Conservation (phyloP, 1,139 yeast genomes). For the Saccharomyces pastorianus region DNA sequence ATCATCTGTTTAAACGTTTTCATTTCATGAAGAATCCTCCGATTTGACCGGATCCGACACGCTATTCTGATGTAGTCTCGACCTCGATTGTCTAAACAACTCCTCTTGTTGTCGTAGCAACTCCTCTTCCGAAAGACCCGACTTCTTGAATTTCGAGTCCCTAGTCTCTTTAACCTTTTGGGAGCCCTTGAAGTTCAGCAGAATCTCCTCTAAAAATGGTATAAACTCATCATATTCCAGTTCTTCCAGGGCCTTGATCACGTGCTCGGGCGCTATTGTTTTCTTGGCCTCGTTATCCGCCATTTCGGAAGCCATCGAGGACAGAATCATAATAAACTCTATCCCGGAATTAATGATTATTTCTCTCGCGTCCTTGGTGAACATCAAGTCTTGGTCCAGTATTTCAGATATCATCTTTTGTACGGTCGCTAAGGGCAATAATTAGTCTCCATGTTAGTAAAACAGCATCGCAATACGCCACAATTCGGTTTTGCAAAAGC, state of each 20-base stretch:
- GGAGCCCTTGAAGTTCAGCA: constrained; percentile 80
- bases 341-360: constrained; percentile 94
- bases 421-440: constrained; percentile 57
- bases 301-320: constrained; percentile 90
- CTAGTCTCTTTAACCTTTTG: constrained; percentile 85
- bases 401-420: constrained; percentile 90
- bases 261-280: constrained; percentile 95
- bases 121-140: constrained; percentile 90
- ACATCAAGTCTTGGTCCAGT: constrained; percentile 69
- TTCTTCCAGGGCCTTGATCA: constrained; percentile 79
- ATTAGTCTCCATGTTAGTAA: background rate
- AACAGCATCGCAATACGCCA: no score
- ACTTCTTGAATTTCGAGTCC: constrained; percentile 85
- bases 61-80: constrained; percentile 48
- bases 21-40: constrained; percentile 5
- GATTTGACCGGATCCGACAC: constrained; percentile 14
- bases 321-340: constrained; percentile 88
- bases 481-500: background rate
- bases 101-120: constrained; percentile 87
- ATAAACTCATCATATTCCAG: constrained; percentile 82
- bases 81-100: constrained; percentile 80
- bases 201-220: constrained; percentile 71
- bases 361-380: constrained; percentile 90
- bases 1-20: constrained; percentile 6
- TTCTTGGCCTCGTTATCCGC: constrained; percentile 95